These are phyloP conservation scores for Hyphopichia pseudoburtonii DNA, from an alignment of 1,139 yeast species.

Conservation along the genomic window DNA sequence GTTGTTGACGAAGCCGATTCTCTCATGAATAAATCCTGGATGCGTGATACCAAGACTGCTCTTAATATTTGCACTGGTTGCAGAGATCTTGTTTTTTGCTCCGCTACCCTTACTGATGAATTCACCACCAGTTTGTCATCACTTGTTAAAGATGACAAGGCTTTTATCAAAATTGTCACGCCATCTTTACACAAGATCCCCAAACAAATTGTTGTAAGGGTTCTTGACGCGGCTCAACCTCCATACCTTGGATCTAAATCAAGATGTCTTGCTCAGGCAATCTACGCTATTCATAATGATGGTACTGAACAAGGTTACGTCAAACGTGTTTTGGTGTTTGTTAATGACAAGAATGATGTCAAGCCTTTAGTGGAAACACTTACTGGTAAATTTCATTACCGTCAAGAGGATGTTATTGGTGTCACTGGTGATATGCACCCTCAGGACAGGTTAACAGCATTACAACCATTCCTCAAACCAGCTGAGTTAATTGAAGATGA, in stretches of 20 bases:
- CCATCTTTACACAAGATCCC: constrained; percentile 85
- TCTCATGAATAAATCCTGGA: constrained; percentile 79
- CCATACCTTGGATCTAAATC: constrained; percentile 84
- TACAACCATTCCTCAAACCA: constrained; percentile 63
- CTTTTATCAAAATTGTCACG: constrained; percentile 63
- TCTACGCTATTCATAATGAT: constrained; percentile 82
- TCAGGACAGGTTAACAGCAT: constrained; percentile 54
- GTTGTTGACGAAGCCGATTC: constrained; percentile 97
- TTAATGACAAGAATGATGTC: constrained; percentile 71
- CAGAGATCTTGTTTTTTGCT: constrained; percentile 69
- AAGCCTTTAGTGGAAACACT: constrained; percentile 56
- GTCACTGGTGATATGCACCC: constrained; percentile 65
- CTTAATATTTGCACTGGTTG: constrained; percentile 55
- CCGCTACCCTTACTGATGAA: constrained; percentile 86
- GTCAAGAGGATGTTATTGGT: constrained; percentile 47
- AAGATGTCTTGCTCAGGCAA: constrained; percentile 82
- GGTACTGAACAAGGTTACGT: constrained; percentile 76
- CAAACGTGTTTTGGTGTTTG: constrained; percentile 85
- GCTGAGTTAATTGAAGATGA: constrained; percentile 42
- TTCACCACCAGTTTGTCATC: constrained; percentile 63
- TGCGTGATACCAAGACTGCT: constrained; percentile 61
- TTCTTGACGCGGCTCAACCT: constrained; percentile 70
- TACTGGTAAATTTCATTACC: constrained; percentile 53
- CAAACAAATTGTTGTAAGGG: constrained; percentile 64
- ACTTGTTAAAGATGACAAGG: constrained; percentile 60